Base-by-base conservation (phyloP, 768 basidiomycete species). In the Russula griseocarnosa region DNA sequence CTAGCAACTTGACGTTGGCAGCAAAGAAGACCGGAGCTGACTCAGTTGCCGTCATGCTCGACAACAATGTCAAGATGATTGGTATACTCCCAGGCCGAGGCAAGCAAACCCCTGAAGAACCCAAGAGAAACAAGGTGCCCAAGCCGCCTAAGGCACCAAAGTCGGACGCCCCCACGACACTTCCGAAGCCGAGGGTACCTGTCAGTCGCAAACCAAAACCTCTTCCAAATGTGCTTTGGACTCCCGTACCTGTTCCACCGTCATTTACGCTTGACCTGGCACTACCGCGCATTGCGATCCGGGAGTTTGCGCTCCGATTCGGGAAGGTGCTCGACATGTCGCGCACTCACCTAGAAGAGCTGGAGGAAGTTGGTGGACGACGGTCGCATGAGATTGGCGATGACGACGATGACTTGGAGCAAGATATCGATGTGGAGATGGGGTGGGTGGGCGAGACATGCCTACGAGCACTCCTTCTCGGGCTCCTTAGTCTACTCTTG, bases 231-330 rank as follows among this genome's bases (percentile, higher is more conserved):
- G 75, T 86, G 46, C 74, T 74, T 53, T 92, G 90, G 90, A 81
- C 75, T 5, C 69, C 71, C 7, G 71, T 88, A 7, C 58, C 70
- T 3, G 72, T 73, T 16, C 76, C 76, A 1, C 76, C 79, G 14
- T 69, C 67, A 34, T 74, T 87, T 16, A 73, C 77, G 6, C 74
- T 76, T 44, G 70, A 76, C 0, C 81, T 83, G 46, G 83, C 80
- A 1, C 79, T 87, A 66, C 78, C 80, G 30, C 84, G 90, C 11
- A 81, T 92, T 53, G 77, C 83, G 67, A 86, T 92, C 49, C 84
- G 90, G 61, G 90, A 92, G 73, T 93, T 91, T 71, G 71, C 83
- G 13, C 70, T 88, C 53, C 81, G 90, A 38, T 92, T 92, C 66
- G 76, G 78, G 1, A 75, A 77, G 32, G 60, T 83, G 18, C 72